Conservation (phyloP, 441 rosid species). For the Francoa sonchifolia region DNA sequence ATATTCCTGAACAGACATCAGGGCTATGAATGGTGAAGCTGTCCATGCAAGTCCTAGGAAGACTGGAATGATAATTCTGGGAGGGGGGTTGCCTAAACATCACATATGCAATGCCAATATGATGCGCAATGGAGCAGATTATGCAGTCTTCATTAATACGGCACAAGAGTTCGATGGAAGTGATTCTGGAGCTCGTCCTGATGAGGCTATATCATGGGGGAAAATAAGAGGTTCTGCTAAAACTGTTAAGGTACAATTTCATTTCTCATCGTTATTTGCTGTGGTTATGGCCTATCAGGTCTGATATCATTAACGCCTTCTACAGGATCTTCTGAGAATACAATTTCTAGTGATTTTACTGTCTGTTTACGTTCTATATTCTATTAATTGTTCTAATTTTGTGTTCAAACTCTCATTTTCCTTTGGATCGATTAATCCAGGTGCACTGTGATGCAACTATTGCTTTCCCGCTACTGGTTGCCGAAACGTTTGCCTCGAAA, state of each 20-base stretch:
- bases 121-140: conserved; percentile 98
- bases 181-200: conserved; percentile 90
- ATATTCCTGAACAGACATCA: conserved; percentile 43
- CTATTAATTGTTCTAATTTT: background rate
- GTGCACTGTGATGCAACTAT: conserved; percentile 92
- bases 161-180: conserved; percentile 95
- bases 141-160: conserved; percentile 79
- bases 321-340: too few relatives aligned
- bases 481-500: conserved; percentile 74
- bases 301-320: too few relatives aligned
- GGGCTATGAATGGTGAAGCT: conserved; percentile 73
- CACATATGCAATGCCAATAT: conserved; percentile 94
- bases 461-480: conserved; percentile 81
- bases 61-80: conserved; percentile 78
- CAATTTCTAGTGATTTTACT: background rate
- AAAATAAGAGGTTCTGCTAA: conserved; percentile 74
- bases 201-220: conserved; percentile 96
- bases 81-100: conserved; percentile 91
- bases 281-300: background rate
- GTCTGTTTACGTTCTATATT: background rate
- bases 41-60: conserved; percentile 71
- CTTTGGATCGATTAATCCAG: conserved; percentile 23
- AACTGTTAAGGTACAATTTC: conserved; percentile 50
- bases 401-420: background rate
- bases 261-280: background rate